These are phyloP conservation scores for Hymenoscyphus occultus DNA, from an alignment of 2,329 filamentous ascomycete genomes.

Conservation along the genomic window DNA sequence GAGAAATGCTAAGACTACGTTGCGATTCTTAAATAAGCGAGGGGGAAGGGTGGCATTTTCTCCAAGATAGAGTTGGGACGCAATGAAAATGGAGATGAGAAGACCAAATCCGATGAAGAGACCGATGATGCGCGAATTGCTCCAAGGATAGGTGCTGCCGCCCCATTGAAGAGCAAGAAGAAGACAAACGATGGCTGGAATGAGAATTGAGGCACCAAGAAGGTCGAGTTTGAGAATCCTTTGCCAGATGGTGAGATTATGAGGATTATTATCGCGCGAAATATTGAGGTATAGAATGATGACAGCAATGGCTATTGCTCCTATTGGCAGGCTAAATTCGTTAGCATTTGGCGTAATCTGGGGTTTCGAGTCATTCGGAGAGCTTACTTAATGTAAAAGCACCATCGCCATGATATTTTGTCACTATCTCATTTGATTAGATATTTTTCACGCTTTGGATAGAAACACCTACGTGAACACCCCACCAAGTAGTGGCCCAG, in stretches of 20 bases:
- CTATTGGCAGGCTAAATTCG: slow-evolving; percentile 27
- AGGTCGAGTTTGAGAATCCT: slow-evolving; percentile 37
- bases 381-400: slow-evolving; percentile 18
- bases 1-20: slow-evolving; percentile 21
- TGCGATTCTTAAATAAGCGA: slow-evolving; percentile 35
- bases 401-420: slow-evolving; percentile 35
- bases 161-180: slow-evolving; percentile 43
- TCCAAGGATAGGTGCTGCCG: slow-evolving; percentile 40
- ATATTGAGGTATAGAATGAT: slow-evolving; percentile 44
- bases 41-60: slow-evolving; percentile 39
- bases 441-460: slow-evolving; percentile 17
- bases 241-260: slow-evolving; percentile 25
- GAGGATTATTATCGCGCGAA: slow-evolving; percentile 35
- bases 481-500: slow-evolving; percentile 37
- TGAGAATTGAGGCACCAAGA: slow-evolving; percentile 37
- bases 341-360: neutral
- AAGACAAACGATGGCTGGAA: slow-evolving; percentile 38
- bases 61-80: slow-evolving; percentile 36
- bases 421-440: slow-evolving; percentile 18
- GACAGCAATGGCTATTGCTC: slow-evolving; percentile 38
- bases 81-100: slow-evolving; percentile 34
- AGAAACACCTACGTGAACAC: slow-evolving; percentile 11
- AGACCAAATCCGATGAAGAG: slow-evolving; percentile 36
- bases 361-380: neutral
- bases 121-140: slow-evolving; percentile 35